Base-by-base conservation (phyloP, 345 rosid genomes). In the Passiflora organensis region DNA sequence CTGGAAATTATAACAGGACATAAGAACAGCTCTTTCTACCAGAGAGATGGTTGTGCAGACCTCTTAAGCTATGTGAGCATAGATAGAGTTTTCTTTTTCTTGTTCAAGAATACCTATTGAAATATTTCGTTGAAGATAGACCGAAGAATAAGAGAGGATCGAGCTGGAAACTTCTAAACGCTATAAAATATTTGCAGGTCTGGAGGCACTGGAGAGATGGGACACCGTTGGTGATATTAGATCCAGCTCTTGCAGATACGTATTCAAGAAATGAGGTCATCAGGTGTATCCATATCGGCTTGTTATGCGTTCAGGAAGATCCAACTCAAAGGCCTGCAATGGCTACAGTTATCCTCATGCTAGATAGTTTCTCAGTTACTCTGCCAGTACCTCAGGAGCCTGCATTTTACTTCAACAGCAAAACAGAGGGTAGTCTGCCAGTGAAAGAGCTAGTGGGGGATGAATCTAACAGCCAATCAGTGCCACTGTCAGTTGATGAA, bases 1-100 rank as follows among this genome's bases (percentile, higher is more conserved):
- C 23, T 77, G 12, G 85, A 84, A 59, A 81, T 84, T 48, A 49
- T 79, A 1, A 75, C 69, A 39, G 85, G 91, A 20, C 36, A 59
- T 6, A 79, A 24, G 23, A 79, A 64, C 53, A 43, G 11, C 17
- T 20, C 51, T 45, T 70, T 66, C 15, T 45, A 63, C 1, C 32
- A 41, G 1, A 60, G 69, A 9, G 72, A 67, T 14, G 48, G 18
- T 1, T 22, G 10, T 1, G 79, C 54, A 24, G 62, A 67, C 48
- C 73, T 82, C 12, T 32, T 76, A 19, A 66, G 70, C 65, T 78
- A 2, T 28, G 34, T 28, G 34, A 28, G 34, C 8, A 28, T n/a
- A 23, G 25, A n/a, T n/a, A 55, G 9, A 43, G 20, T 13, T 6
- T 9, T 17, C 22, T 22, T 48, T 14, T 23, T 13, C 23, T 16